These are phyloP conservation scores for Russula abietina DNA, from an alignment of 768 basidiomycete genomes.

Conservation along the genomic window DNA sequence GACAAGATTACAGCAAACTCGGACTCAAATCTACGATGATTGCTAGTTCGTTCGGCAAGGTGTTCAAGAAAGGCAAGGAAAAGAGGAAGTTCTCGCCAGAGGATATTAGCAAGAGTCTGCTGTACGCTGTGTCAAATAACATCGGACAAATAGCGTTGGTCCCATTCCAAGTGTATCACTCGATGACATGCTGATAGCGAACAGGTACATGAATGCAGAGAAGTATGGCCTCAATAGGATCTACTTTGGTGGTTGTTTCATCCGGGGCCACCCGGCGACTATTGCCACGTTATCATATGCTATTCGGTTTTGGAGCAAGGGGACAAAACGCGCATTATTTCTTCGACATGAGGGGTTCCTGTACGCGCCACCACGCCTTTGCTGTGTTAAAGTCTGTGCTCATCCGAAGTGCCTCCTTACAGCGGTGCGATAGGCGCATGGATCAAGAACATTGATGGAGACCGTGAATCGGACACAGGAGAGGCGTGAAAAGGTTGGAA, in stretches of 20 bases:
- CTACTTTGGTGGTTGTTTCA: constrained; percentile 99
- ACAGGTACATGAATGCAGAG: constrained; percentile 98
- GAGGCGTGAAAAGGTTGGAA: constrained; percentile 3
- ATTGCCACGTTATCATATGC: constrained; percentile 97
- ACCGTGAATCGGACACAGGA: constrained; percentile 24
- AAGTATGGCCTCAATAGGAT: constrained; percentile 95
- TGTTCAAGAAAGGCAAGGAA: constrained; percentile 83
- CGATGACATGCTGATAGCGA: constrained; percentile 17
- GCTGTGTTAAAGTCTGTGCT: constrained; percentile 5
- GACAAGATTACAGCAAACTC: constrained; percentile 92
- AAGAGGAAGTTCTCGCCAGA: constrained; percentile 79
- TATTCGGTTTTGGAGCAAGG: constrained; percentile 99
- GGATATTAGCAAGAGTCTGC: constrained; percentile 89
- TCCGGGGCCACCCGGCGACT: constrained; percentile 95
- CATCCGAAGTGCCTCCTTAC: constrained; percentile 19
- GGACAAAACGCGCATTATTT: constrained; percentile 93
- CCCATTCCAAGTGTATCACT: constrained; percentile 5
- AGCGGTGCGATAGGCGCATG: constrained; percentile 95
- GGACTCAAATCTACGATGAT: constrained; percentile 98
- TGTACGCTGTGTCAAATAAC: constrained; percentile 97
- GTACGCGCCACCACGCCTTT: constrained; percentile 44
- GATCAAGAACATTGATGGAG: constrained; percentile 86
- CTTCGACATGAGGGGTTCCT: constrained; percentile 96
- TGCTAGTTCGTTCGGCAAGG: constrained; percentile 97
- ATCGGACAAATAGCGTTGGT: constrained; percentile 99